Evolutionary conservation across 805 yeast genomes (phyloP).

Genomic region (Candida saitoana): DNA sequence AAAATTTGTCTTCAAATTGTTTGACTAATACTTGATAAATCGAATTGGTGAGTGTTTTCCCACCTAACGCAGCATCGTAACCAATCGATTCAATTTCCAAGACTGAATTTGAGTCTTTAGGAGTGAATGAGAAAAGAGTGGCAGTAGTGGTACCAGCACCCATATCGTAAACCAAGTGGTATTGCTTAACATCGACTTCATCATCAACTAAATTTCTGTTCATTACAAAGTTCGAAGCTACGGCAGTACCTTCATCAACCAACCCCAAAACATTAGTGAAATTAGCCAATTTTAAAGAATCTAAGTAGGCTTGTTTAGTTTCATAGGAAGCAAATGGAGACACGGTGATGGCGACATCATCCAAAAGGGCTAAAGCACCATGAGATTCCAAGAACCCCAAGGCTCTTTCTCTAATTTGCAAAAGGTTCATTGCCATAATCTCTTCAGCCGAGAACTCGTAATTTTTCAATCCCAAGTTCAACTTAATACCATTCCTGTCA

Average conservation of each 20-base stretch:
- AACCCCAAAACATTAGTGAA: constrained; percentile 55
- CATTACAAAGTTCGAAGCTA: constrained; percentile 76
- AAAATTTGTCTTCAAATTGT: constrained; percentile 47
- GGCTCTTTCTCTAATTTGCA: constrained; percentile 64
- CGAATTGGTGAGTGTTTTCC: constrained; percentile 64
- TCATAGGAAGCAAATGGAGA: constrained; percentile 66
- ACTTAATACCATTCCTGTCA: constrained; percentile 50
- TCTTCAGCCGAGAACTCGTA: constrained; percentile 61
- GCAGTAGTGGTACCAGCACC: constrained; percentile 93
- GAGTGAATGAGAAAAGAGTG: constrained; percentile 66
- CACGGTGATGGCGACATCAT: constrained; percentile 69
- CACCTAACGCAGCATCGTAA: constrained; percentile 66
- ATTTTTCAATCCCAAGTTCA: constrained; percentile 30
- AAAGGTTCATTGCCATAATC: constrained; percentile 74
- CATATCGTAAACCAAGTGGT: constrained; percentile 77
- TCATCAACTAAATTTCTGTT: constrained; percentile 38
- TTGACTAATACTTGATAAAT: constrained; percentile 58
- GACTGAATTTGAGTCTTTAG: constrained; percentile 38
- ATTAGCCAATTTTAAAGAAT: constrained; percentile 69
- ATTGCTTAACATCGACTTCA: constrained; percentile 37
- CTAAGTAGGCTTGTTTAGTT: constrained; percentile 67
- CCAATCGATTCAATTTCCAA: constrained; percentile 73
- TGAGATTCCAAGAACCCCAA: constrained; percentile 53
- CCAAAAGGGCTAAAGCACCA: constrained; percentile 46
- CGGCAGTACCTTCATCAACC: constrained; percentile 90